Percentiles rank a stretch among this genome's conserved stretches.
Evolutionary conservation across 805 yeast species (phyloP).

Genomic region (Yarrowia divulgata): DNA sequence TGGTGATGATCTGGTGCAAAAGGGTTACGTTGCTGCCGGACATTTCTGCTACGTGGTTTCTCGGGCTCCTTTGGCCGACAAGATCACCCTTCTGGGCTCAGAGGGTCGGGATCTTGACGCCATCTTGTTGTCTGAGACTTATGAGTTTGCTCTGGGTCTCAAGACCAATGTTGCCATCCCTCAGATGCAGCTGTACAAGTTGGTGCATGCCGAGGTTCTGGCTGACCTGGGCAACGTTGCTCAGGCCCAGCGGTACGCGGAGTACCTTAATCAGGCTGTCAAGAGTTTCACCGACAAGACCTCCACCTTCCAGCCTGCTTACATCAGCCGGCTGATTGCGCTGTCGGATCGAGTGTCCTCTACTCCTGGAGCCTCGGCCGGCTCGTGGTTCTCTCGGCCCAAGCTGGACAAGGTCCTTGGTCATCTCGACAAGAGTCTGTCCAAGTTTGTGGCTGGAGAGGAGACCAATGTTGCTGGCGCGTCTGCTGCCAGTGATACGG

Average conservation of each 20-base stretch:
- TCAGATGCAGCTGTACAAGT: slow-evolving; percentile 65
- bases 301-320: slow-evolving; percentile 27
- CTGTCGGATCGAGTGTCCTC: slow-evolving; percentile 26
- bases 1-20: slow-evolving; percentile 51
- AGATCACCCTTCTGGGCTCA: slow-evolving; percentile 32
- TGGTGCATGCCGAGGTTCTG: slow-evolving; percentile 70
- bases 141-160: slow-evolving; percentile 61
- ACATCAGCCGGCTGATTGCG: slow-evolving; percentile 17
- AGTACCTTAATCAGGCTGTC: slow-evolving; percentile 54
- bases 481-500: slow-evolving; percentile 47
- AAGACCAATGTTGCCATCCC: slow-evolving; percentile 51
- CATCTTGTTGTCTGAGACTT: slow-evolving; percentile 68
- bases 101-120: slow-evolving; percentile 56
- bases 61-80: slow-evolving; percentile 43
- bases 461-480: slow-evolving; percentile 53
- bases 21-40: slow-evolving; percentile 54
- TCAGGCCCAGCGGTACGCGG: slow-evolving; percentile 71
- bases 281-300: slow-evolving; percentile 48
- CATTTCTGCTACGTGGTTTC: slow-evolving; percentile 52
- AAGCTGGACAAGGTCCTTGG: slow-evolving; percentile 85
- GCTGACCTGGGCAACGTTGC: slow-evolving; percentile 68
- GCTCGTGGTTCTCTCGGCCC: slow-evolving; percentile 53
- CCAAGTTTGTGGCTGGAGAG: slow-evolving; percentile 86
- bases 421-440: slow-evolving; percentile 78
- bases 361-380: slow-evolving; percentile 23